Evolutionary conservation across 192 early-diverging fungal genomes (phyloP).

Genomic region (Gonapodya sp.): DNA sequence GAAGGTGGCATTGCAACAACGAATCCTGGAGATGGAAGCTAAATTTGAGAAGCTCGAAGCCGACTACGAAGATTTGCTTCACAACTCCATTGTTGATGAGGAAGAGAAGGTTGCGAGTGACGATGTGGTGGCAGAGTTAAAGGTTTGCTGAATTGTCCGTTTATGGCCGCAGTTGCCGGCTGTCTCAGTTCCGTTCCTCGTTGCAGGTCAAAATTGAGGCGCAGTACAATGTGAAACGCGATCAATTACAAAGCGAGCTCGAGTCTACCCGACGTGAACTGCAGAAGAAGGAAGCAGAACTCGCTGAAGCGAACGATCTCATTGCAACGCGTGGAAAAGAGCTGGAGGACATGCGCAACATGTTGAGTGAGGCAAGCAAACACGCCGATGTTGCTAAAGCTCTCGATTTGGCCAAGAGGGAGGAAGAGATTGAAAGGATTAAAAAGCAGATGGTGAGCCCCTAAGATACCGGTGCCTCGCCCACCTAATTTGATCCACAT

Average conservation of each 20-base stretch:
- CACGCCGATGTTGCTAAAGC: slow-evolving; percentile 13
- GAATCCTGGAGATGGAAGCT: slow-evolving; percentile 24
- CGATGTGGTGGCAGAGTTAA: slow-evolving; percentile 46
- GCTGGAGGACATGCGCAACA: slow-evolving; percentile 49
- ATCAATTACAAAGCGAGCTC: slow-evolving; percentile 65
- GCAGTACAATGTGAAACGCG: slow-evolving; percentile 70
- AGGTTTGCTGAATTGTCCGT: slow-evolving; percentile 28
- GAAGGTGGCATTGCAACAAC: slow-evolving; percentile 17
- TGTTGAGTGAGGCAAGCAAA: slow-evolving; percentile 33
- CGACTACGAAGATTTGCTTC: slow-evolving; percentile 41
- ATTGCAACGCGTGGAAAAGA: slow-evolving; percentile 40
- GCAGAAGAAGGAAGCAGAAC: slow-evolving; percentile 55
- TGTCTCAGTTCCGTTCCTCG: background rate
- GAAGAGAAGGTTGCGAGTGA: slow-evolving; percentile 31
- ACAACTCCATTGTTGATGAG: slow-evolving; percentile 62
- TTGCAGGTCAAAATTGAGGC: slow-evolving; percentile 63
- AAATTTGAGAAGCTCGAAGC: slow-evolving; percentile 30
- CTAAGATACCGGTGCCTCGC: background rate
- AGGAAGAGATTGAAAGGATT: slow-evolving; percentile 71
- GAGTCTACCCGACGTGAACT: slow-evolving; percentile 58
- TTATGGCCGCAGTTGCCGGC: background rate
- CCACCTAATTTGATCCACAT: background rate
- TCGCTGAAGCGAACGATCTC: slow-evolving; percentile 15
- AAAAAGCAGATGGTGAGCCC: slow-evolving; percentile 50
- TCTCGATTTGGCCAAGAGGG: slow-evolving; percentile 45